A percentile compares a stretch with the other conserved stretches of the same genome.
Conservation (phyloP, 1,284 basidiomycete species). For the Uromyces viciae-fabae region DNA sequence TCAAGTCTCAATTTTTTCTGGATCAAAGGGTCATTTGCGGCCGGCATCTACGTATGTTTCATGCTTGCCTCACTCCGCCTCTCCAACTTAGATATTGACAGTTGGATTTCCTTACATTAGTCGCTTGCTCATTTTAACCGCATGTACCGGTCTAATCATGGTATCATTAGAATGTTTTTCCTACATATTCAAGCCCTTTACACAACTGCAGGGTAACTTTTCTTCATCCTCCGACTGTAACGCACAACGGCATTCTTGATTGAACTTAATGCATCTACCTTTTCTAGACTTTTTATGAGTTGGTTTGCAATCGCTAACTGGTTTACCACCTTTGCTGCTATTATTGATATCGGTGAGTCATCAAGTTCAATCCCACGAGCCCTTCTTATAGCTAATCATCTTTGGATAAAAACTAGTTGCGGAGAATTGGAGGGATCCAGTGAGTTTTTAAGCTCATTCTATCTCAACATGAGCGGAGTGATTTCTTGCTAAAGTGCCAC, state of each 20-base stretch:
- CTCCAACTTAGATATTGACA: not conserved
- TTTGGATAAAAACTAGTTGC: constrained; percentile 18
- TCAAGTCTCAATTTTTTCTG: not conserved
- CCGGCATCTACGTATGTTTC: constrained; percentile 35
- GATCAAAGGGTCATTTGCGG: constrained; percentile 39
- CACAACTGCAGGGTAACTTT: constrained; percentile 51
- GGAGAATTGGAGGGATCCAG: constrained; percentile 43
- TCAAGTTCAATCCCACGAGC: not conserved
- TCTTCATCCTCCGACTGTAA: not conserved
- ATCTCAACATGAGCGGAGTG: not conserved
- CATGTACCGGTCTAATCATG: constrained; percentile 78
- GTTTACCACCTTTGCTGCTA: constrained; percentile 41
- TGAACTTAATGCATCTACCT: not conserved
- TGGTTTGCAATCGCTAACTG: constrained; percentile 53
- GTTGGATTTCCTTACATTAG: constrained; percentile 58
- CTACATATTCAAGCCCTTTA: constrained; percentile 82
- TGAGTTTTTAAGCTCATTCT: not conserved
- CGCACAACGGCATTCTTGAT: not conserved
- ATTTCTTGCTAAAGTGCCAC: not conserved
- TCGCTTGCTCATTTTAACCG: constrained; percentile 90
- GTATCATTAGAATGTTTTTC: constrained; percentile 70
- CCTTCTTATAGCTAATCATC: not conserved
- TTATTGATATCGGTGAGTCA: constrained; percentile 42
- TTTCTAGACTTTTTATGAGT: constrained; percentile 54
- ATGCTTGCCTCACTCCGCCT: too few species aligned